Percentiles rank a stretch among this genome's conserved stretches.
Conservation (phyloP, 371 early-diverging fungal genomes). For the Nematocida ausubeli region DNA sequence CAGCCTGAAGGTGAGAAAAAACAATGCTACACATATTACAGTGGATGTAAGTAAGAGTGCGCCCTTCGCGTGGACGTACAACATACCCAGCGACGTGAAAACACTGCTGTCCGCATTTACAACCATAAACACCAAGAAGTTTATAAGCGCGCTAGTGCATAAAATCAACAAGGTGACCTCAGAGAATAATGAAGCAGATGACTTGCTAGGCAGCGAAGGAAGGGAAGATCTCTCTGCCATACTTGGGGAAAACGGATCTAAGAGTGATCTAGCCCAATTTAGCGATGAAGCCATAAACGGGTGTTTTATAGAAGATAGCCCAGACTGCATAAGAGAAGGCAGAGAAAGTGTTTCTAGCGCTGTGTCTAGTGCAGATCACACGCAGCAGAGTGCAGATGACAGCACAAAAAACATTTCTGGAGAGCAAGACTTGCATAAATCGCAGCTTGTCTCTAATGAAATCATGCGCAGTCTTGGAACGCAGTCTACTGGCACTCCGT, state of each 20-base stretch:
- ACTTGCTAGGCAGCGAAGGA: not conserved
- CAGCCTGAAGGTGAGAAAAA: not conserved
- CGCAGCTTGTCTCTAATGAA: not conserved
- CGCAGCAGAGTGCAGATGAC: not conserved
- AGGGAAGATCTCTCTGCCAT: not conserved
- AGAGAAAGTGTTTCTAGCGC: not conserved
- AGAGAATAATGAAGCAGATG: not conserved
- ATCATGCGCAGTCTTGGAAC: no score
- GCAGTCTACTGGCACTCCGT: not conserved
- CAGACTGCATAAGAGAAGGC: not conserved
- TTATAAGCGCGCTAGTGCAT: not conserved
- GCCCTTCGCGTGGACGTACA: not conserved
- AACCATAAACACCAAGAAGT: not conserved
- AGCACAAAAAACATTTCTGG: not conserved
- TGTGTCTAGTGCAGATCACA: not conserved
- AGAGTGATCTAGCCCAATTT: not conserved
- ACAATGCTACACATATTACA: not conserved
- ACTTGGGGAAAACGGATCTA: not conserved
- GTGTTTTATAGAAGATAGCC: not conserved
- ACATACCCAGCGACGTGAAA: not conserved
- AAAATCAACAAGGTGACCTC: not conserved
- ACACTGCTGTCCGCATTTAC: not conserved
- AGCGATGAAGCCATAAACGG: not conserved
- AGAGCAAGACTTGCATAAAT: not conserved
- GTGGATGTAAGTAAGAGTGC: slow-evolving; percentile 4